Percentiles rank a stretch among this genome's conserved stretches.
These are phyloP conservation scores for Fusarium oxysporum DNA, from an alignment of 2,329 filamentous ascomycete genomes.

Conservation along the genomic window DNA sequence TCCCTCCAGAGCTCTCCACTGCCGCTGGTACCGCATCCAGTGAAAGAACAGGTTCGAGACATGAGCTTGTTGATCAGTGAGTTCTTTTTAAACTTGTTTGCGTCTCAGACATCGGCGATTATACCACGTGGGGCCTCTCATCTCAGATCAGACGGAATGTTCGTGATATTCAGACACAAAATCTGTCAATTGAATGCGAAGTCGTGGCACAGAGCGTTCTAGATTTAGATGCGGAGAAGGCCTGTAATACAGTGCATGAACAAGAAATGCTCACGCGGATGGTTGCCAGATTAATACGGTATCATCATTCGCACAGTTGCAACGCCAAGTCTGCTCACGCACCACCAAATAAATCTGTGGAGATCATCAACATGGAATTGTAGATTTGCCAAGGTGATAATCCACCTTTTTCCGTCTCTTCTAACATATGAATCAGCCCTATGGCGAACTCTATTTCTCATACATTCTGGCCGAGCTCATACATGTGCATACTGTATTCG, in stretches of 20 bases:
- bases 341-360: neutral
- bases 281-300: neutral
- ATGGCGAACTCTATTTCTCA: neutral
- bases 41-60: neutral
- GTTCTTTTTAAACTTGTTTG: neutral
- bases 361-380: constrained; percentile 5
- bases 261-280: neutral
- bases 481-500: neutral
- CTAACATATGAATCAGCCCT: neutral
- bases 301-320: neutral
- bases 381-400: neutral
- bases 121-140: neutral
- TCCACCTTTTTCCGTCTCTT: neutral
- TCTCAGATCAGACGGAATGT: neutral
- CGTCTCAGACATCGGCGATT: neutral
- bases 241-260: constrained; percentile 1
- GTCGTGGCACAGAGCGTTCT: neutral
- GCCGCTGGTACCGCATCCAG: neutral
- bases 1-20: neutral
- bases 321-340: neutral
- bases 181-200: neutral
- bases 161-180: neutral
- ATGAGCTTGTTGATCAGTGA: neutral
- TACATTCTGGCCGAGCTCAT: fast-evolving
- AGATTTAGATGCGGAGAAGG: neutral